Conservation (phyloP, 1,284 basidiomycete genomes). For the Ustilago esculenta region DNA sequence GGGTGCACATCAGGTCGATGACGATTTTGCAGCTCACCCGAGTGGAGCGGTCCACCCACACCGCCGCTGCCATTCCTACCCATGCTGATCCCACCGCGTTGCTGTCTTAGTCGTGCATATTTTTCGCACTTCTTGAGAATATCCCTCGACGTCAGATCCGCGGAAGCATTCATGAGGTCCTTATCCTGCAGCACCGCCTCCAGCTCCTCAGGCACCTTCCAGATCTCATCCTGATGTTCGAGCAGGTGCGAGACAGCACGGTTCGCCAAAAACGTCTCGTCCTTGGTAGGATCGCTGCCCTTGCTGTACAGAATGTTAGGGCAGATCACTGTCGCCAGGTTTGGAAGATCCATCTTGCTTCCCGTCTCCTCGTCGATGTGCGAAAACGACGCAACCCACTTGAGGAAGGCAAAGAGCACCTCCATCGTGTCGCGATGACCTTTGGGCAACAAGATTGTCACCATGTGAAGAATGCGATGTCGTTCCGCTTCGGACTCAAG, state of each 20-base stretch:
- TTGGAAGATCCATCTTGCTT: conserved; percentile 96
- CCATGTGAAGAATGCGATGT: conserved; percentile 83
- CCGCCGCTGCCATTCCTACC: conserved; percentile 34
- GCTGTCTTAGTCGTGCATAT: conserved; percentile 49
- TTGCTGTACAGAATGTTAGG: conserved; percentile 92
- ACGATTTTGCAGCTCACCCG: conserved; percentile 45
- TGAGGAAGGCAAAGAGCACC: conserved; percentile 95
- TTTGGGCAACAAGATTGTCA: conserved; percentile 87
- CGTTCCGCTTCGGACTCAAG: conserved; percentile 81
- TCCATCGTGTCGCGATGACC: conserved; percentile 96
- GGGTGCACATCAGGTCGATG: conserved; percentile 53
- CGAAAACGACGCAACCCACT: conserved; percentile 99
- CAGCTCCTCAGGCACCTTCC: conserved; percentile 62
- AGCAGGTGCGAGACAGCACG: conserved; percentile 74
- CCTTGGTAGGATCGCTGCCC: conserved; percentile 83
- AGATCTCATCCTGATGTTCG: conserved; percentile 91
- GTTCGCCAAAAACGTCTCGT: conserved; percentile 92
- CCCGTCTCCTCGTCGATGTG: conserved; percentile 98
- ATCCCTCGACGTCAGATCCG: conserved; percentile 59
- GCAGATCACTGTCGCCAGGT: conserved; percentile 96
- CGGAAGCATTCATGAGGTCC: conserved; percentile 56
- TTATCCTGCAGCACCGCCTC: conserved; percentile 61
- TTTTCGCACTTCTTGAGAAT: conserved; percentile 63
- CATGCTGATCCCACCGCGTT: conserved; percentile 20
- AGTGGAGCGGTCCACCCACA: conserved; percentile 27